Evolutionary conservation across 768 basidiomycete species (phyloP).

Genomic region (Rhodotorula graminis): DNA sequence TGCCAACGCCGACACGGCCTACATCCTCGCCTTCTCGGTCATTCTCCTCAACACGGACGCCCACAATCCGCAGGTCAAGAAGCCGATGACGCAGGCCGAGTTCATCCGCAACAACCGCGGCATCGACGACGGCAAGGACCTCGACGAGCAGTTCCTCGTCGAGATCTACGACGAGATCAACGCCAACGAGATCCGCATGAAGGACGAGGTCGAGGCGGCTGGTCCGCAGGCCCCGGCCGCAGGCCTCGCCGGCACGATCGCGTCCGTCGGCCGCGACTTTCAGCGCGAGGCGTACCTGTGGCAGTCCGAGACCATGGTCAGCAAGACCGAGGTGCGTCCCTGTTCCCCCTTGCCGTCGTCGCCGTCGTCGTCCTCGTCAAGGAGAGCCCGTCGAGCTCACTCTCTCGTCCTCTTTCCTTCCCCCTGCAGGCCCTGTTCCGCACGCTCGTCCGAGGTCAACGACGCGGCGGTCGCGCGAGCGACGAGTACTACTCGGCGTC

Average conservation of each 20-base stretch:
- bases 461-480: constrained; percentile 50
- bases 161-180: constrained; percentile 85
- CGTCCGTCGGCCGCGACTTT: constrained; percentile 84
- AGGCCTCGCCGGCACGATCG: constrained; percentile 74
- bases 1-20: constrained; percentile 92
- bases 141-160: constrained; percentile 76
- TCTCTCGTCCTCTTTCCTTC: no score
- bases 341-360: background rate
- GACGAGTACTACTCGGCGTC: constrained; percentile 97
- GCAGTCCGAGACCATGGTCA: constrained; percentile 93
- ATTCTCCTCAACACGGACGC: constrained; percentile 97
- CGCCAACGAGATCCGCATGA: constrained; percentile 93
- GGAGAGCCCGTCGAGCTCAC: background rate
- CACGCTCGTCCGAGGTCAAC: constrained; percentile 84
- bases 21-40: constrained; percentile 88
- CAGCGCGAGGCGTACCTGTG: constrained; percentile 93
- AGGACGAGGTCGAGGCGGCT: constrained; percentile 75
- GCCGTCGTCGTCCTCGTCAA: background rate
- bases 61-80: constrained; percentile 89
- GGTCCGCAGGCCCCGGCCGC: constrained; percentile 50
- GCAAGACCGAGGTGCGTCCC: constrained; percentile 76
- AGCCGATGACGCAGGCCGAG: constrained; percentile 84
- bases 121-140: constrained; percentile 83
- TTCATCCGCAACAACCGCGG: constrained; percentile 94
- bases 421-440: constrained; percentile 71